Base-by-base conservation (phyloP, 2,329 filamentous ascomycete species). In the Aquanectria penicillioides region DNA sequence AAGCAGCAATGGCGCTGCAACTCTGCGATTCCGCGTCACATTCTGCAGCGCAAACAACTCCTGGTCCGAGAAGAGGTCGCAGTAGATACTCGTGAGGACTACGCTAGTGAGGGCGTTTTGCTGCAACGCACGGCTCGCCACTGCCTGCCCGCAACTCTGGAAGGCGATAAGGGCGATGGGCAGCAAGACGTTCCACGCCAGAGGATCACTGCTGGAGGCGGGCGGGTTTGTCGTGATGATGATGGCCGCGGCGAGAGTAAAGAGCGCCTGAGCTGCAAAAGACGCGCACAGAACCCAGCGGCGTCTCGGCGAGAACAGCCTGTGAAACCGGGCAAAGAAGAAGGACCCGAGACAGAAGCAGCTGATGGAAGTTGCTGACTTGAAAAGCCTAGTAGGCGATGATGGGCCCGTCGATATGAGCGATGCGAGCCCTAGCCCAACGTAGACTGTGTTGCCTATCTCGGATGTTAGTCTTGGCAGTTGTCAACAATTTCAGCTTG, bases 51-150 rank as follows among this genome's bases (percentile, higher is more conserved):
- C 53, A 28, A 86, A 81, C 7, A 86, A 67, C 26, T 81, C 73
- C 44, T 76, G 74, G 57, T 93, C 90, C 1, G 88, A 89, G 66
- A 92, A 92, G 17, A 94, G 71, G 71, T 94, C 92, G 70, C 90
- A 93, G 76, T 94, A 94, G 58, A 91, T 87, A 71, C 89, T 93
- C 2, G 92, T 94, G 64, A 95, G 76, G 6, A 94, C 91, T 7
- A 93, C 90, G 61, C 89, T 93, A 0, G 90, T 93, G 20, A 94
- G 77, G 1, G 88, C 86, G 56, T 86, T 87, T 66, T 89, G 89
- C 65, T 87, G 83, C 60, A 94, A 75, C 1, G 89, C 87, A 3
- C 91, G 80, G 70, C 89, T 92, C 0, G 86, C 85, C n/a, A 93
- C 88, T 1, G 91, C 90, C 73, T 94, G 91, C 0, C 91, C 92